A percentile compares a stretch with the other conserved stretches of the same genome.
Evolutionary conservation across 2,329 filamentous ascomycete species (phyloP).

Genomic region (Apiospora aurea): DNA sequence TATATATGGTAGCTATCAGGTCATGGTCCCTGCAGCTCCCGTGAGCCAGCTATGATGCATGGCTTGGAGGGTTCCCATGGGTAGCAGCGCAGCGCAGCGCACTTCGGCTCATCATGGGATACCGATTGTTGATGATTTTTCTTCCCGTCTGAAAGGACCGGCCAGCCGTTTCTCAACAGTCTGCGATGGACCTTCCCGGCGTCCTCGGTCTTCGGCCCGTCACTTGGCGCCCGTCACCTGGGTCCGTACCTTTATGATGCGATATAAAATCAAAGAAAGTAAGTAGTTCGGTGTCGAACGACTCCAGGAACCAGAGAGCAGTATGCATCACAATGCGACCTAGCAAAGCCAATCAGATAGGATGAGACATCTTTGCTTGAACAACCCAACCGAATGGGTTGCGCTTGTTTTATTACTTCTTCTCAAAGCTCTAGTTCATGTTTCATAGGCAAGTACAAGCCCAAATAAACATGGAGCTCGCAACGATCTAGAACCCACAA

Average conservation of each 20-base stretch:
- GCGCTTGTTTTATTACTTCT: constrained; percentile 9
- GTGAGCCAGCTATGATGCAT: not conserved
- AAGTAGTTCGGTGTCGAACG: not conserved
- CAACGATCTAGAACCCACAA: not conserved
- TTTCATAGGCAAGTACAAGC: not conserved
- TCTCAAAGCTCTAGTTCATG: not conserved
- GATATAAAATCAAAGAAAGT: no score
- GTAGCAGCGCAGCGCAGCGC: not conserved
- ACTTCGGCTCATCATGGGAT: not conserved
- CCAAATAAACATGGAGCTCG: not conserved
- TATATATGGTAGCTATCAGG: not conserved
- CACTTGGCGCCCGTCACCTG: not conserved
- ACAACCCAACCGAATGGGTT: not conserved
- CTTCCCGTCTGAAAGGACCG: not conserved
- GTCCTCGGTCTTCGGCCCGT: no score
- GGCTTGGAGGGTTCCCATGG: not conserved
- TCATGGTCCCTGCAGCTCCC: not conserved
- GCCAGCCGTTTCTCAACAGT: not conserved
- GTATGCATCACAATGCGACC: not conserved
- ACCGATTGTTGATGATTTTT: not conserved
- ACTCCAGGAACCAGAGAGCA: no score
- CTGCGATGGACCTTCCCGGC: no score
- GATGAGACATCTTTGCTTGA: not conserved
- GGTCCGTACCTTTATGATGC: not conserved
- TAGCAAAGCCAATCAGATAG: not conserved